Percentiles rank a stretch among this genome's conserved stretches.
phyloP scores from a whole-genome alignment of 208 protist genomes.

The Porcisia hertigi region DNA sequence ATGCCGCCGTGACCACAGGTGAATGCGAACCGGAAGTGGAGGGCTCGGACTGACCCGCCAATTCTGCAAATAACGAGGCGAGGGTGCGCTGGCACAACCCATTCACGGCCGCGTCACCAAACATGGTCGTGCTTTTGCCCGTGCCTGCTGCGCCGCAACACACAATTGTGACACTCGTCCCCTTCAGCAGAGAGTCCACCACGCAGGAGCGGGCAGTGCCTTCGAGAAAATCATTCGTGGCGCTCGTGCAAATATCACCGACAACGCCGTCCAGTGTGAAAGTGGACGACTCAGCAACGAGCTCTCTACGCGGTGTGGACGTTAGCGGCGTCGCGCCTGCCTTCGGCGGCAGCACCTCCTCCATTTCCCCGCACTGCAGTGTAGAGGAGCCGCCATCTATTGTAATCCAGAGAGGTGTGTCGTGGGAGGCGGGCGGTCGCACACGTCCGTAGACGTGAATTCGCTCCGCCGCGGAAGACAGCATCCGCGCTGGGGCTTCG shows the following conservation, averaged over 20 bases:
- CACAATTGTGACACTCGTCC: conserved; percentile 67
- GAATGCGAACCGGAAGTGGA: background rate
- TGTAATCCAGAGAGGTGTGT: conserved; percentile 1
- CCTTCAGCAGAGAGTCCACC: conserved; percentile 28
- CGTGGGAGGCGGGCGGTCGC: conserved; percentile 14
- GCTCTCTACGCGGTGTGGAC: background rate
- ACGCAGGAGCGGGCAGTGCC: conserved; percentile 33
- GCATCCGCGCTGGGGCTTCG: background rate
- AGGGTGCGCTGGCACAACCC: conserved; percentile 23
- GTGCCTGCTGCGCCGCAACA: conserved; percentile 75
- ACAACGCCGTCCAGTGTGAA: conserved; percentile 82
- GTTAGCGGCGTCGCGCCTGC: background rate
- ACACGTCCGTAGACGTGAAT: conserved; percentile 37
- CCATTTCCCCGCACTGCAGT: conserved; percentile 3
- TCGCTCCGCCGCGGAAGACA: conserved; percentile 1
- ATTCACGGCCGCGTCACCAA: conserved; percentile 37
- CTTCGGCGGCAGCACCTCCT: background rate
- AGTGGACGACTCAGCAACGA: conserved; percentile 14
- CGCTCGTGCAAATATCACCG: conserved; percentile 31
- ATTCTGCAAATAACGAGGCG: conserved; percentile 6
- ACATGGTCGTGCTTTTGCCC: conserved; percentile 85
- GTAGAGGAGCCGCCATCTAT: conserved; percentile 1
- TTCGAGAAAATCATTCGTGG: conserved; percentile 58
- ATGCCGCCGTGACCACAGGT: background rate
- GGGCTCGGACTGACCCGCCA: background rate